phyloP scores from a whole-genome alignment of 2,329 filamentous ascomycete species.

The Hymenoscyphus linearis region DNA sequence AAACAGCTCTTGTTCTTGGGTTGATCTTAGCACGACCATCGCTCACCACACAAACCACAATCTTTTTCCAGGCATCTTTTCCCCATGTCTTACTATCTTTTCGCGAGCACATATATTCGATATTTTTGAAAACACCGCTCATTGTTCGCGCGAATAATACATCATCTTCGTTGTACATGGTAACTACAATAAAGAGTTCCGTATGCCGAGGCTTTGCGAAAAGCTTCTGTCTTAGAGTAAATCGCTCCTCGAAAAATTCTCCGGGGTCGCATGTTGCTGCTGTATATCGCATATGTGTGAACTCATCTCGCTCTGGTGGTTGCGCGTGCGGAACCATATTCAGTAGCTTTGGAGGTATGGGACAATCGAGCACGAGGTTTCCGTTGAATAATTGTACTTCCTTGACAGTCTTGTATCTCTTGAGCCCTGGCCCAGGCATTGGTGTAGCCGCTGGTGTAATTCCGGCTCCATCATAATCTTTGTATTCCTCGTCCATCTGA shows the following conservation, averaged over 20 bases:
- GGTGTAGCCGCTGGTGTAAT: constrained; percentile 37
- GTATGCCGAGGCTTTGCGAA: constrained; percentile 91
- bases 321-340: constrained; percentile 40
- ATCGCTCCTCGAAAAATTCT: constrained; percentile 82
- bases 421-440: constrained; percentile 56
- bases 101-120: constrained; percentile 94
- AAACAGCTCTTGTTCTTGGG: constrained; percentile 76
- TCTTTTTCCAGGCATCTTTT: constrained; percentile 99
- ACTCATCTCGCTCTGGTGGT: constrained; percentile 76
- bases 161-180: constrained; percentile 99
- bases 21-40: constrained; percentile 98
- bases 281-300: constrained; percentile 88
- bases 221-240: constrained; percentile 84
- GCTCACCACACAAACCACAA: constrained; percentile 95
- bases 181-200: constrained; percentile 92
- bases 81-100: constrained; percentile 97
- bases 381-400: constrained; percentile 96
- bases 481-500: constrained; percentile 35
- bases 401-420: constrained; percentile 97
- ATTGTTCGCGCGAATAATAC: constrained; percentile 92
- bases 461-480: constrained; percentile 37
- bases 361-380: constrained; percentile 94
- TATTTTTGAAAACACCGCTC: constrained; percentile 97
- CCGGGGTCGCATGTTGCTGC: constrained; percentile 91
- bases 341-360: constrained; percentile 81